Base-by-base conservation (phyloP, 2,329 filamentous ascomycete genomes). In the Neonectria sp. region DNA sequence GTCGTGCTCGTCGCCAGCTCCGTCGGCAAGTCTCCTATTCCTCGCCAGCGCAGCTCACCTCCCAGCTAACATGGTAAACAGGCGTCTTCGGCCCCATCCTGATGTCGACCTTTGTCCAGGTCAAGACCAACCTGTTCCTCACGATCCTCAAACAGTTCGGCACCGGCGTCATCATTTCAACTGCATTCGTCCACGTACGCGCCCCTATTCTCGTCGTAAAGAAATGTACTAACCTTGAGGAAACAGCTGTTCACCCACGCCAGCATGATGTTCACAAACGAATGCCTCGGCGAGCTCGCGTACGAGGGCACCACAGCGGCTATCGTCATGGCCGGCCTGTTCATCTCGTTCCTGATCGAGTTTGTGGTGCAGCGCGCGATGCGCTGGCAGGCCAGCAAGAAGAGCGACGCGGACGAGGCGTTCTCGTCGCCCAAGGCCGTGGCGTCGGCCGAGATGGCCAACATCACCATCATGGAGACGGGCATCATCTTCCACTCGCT, bases 401-500 rank as follows among this genome's bases (percentile, higher is more conserved):
- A 75, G 45, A 46, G 60, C 2, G 71, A 73, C 9, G 17, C 61
- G 0, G 68, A 68, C 1, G 66, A 69, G 17, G 1, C 43, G 6
- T 27, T 21, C 7, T 15, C 68, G 7, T 76, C 74, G 11, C 51
- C 76, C 13, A 73, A 77, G 51, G 70, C 77, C 3, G 65, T 78
- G 5, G 61, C 73, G 5, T 66, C 68, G 40, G 69, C 78, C 15
- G 75, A 79, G 29, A 75, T 75, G 60, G 73, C 75, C 4, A 71
- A 75, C 2, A 76, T 93, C 6, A 73, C 88, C 29, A 89, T 94
- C 45, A 88, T 94, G 77, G 92, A 95, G 78, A 87, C 88, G 0
- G 92, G 92, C 9, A 90, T 95, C 64, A 86, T 94, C 55, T 94
- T 95, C 80, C 92, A 94, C 81, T 93, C 90, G 0, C 82, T 93